Evolutionary conservation across 805 yeast genomes (phyloP).

Genomic region (Brettanomyces nanus): DNA sequence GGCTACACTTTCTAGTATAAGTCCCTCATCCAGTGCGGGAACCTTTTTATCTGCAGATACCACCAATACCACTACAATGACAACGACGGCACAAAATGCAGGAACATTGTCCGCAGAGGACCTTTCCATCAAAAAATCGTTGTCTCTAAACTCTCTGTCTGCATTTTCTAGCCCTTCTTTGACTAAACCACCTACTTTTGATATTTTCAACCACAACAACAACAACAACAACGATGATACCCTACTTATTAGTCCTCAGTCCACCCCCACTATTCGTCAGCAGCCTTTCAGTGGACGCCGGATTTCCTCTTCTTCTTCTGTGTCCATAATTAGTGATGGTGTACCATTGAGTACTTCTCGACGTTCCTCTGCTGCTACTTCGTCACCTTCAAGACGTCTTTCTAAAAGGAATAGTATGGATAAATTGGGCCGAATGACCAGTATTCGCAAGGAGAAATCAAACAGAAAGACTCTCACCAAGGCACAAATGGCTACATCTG

Average conservation of each 20-base stretch:
- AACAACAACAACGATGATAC: too few relatives aligned
- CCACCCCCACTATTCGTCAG: background rate
- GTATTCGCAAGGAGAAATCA: background rate
- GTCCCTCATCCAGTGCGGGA: background rate
- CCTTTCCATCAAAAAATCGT: background rate
- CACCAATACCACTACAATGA: background rate
- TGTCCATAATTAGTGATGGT: too few relatives aligned
- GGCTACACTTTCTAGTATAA: background rate
- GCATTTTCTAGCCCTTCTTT: background rate
- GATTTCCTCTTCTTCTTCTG: background rate
- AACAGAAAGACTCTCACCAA: slow-evolving; percentile 14
- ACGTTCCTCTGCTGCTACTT: too few relatives aligned
- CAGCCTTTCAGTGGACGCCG: background rate
- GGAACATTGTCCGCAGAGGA: background rate
- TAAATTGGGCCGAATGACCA: background rate
- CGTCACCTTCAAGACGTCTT: background rate
- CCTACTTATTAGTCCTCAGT: too few relatives aligned
- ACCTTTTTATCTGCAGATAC: background rate
- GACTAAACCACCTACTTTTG: background rate
- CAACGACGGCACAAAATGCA: background rate
- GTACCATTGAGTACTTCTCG: too few relatives aligned
- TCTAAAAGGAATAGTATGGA: background rate
- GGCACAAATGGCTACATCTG: slow-evolving; percentile 21
- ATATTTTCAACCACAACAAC: background rate
- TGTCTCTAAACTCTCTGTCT: background rate